Evolutionary conservation across 2,329 filamentous ascomycete genomes (phyloP), one percentile per base, ranked within the genome.

Genomic region (Lasiodiplodia sp.): DNA sequence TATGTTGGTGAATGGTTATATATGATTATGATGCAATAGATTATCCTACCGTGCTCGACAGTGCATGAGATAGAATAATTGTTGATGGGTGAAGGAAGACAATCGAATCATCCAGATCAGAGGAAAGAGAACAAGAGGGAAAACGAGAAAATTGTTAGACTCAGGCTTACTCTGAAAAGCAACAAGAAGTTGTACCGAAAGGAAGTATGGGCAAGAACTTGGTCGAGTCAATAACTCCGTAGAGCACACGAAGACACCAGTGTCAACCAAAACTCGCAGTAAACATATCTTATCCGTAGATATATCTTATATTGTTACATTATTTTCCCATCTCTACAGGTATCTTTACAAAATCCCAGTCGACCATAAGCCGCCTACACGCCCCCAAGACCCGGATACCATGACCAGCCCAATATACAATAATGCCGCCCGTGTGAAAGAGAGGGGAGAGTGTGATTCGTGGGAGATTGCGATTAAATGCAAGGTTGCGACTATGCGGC

Each of bases 261-360:
- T 47, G 11, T 11, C 44, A 21, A 21, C 18, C 18, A 47, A 47
- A n/a, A 47, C 44, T 21, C 12, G 5, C 2, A 4, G 44, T n/a
- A 21, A 47, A 47, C 44, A 47, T 5, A 18, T 10, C n/a, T 21
- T n/a, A 47, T 47, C 7, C n/a, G 44, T 21, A n/a, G 18, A 21
- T 47, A 21, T 47, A 34, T 21, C 16, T 28, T 4, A 31, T 52
- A 28, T 28, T 64, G 44, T 52, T 52, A 64, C 47, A 64, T 52
- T 28, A 51, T 64, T 38, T 21, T 57, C 34, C 47, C 18, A 37
- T 34, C 49, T 47, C 58, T 64, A 64, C 44, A 52, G 28, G 40
- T 64, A 64, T 64, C 60, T 5, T 64, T 64, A 64, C 60, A 64
- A 51, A 64, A 21, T 14, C 25, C 60, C 23, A 49, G 44, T 14